Evolutionary conservation across 1,284 basidiomycete genomes (phyloP), one percentile per base, ranked within the genome.

Genomic region (Peniophora sp.): DNA sequence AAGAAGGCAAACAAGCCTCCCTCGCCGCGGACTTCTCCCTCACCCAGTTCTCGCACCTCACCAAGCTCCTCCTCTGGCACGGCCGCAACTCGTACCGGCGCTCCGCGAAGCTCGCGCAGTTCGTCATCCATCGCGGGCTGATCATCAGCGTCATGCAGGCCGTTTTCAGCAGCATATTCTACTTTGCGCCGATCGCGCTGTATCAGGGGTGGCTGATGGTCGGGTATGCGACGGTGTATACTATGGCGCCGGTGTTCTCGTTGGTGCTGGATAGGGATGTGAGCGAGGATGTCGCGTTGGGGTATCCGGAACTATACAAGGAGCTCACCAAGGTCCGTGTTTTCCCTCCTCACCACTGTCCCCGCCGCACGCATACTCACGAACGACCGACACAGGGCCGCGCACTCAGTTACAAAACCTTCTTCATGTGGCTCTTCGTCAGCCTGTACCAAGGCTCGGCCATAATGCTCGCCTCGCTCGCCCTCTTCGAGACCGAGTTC

Each of bases 151-250:
- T 98, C 63, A 98, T 99, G 78, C 92, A 95, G 67, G 92, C 92
- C 8, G 96, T 99, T 2, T 98, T 98, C 65, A 94, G 91, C 5
- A 85, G 92, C 2, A 98, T 99, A 51, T 98, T 99, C 70, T 99
- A 97, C 70, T 99, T 98, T 71, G 95, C 96, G 0, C 97, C 97
- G 0, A 98, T 99, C 58, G 96, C 96, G 0, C 70, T 99, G 48
- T 99, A 98, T 66, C 97, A 99, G 60, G 96, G 96, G 0, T 99
- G 94, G 94, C 73, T 99, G 39, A 90, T 98, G 85, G 92, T 91
- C 14, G 97, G 97, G 9, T 99, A 99, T 68, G 95, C 97, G 9
- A 99, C 97, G 0, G 75, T 95, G 11, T 99, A 98, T 65, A 98
- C 97, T 1, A 98, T 98, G 95, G 93, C 94, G 1, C 96, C 96